Base-by-base conservation (phyloP, 441 rosid genomes). In the Gossypium schwendimanii region DNA sequence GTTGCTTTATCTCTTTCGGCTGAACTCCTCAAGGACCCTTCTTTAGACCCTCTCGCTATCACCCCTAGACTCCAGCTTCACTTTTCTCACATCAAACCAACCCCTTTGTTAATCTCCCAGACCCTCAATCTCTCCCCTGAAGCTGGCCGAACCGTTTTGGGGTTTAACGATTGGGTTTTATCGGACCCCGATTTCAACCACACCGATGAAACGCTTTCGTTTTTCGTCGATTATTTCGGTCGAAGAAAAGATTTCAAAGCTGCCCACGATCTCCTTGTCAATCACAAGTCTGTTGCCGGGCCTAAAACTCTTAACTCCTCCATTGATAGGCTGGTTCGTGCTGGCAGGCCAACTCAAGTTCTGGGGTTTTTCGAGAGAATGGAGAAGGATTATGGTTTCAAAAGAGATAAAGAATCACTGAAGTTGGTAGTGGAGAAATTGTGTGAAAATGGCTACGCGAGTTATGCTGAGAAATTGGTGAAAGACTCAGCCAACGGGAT, bases 161-260 rank as follows among this genome's bases (percentile, higher is more conserved):
- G 92, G 9, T 88, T 95, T 54, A 83, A 87, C 73, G 83, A 85
- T 7, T 95, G 98, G 99, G 78, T 93, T 6, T 76, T 77, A 41
- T 81, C 81, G 2, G 80, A 58, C 74, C 45, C 79, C 3, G 69
- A 69, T 14, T 95, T 95, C 73, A 72, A 84, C 1, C 93, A 83
- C 62, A 75, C 85, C 5, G 99, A 95, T 47, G 95, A 95, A 73
- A 85, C 97, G 1, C 49, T 87, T n/a, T 87, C 97, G 17, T 80
- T 70, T 58, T 93, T 95, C 52, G 64, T 87, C 9, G 97, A 95
- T 75, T 93, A 87, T 83, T 84, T 93, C 8, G 99, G 99, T 21
- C 83, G 95, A 67, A 84, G 96, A 65, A 93, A 84, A 73, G 98
- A 95, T 84, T 90, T 95, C 86, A 88, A 90, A 78, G 91, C 93